phyloP scores from a whole-genome alignment of 1,139 yeast species.

The Trichomonascaceae sp. region DNA sequence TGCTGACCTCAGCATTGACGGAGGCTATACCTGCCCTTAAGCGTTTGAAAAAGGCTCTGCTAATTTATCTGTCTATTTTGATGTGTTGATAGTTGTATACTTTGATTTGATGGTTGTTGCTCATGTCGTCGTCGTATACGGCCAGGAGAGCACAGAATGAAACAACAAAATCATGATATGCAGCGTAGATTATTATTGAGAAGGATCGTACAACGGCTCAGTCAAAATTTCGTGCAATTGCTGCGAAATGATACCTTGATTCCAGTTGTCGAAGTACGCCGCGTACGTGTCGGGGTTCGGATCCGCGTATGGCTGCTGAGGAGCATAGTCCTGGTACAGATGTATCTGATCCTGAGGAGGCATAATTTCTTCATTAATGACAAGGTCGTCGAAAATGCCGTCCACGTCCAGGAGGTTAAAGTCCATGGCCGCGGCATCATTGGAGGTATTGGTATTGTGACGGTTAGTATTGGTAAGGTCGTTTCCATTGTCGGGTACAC shows the following conservation, averaged over 20 bases:
- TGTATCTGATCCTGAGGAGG: conserved; percentile 16
- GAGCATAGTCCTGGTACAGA: conserved; percentile 8
- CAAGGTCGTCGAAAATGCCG: conserved; percentile 11
- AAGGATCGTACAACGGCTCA: conserved; percentile 2
- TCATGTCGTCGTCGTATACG: too few species aligned
- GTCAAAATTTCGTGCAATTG: conserved; percentile 8
- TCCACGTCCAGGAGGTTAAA: conserved; percentile 1
- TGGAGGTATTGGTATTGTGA: not conserved
- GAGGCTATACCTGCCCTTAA: conserved; percentile 40
- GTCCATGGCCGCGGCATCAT: not conserved
- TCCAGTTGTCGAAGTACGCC: conserved; percentile 10
- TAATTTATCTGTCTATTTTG: too few species aligned
- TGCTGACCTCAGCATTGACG: conserved; percentile 60
- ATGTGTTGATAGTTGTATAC: too few species aligned
- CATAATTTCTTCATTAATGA: conserved; percentile 18
- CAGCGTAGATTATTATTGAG: too few species aligned
- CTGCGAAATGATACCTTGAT: conserved; percentile 5
- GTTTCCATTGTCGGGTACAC: conserved; percentile 1
- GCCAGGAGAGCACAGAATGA: too few species aligned
- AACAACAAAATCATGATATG: too few species aligned
- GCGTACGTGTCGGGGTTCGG: conserved; percentile 11
- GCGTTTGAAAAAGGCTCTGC: too few species aligned
- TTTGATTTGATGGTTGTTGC: too few species aligned
- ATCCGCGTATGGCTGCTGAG: conserved; percentile 12
- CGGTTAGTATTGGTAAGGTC: not conserved